Base-by-base conservation (phyloP, 768 basidiomycete species). In the Suillus fuscotomentosus region DNA sequence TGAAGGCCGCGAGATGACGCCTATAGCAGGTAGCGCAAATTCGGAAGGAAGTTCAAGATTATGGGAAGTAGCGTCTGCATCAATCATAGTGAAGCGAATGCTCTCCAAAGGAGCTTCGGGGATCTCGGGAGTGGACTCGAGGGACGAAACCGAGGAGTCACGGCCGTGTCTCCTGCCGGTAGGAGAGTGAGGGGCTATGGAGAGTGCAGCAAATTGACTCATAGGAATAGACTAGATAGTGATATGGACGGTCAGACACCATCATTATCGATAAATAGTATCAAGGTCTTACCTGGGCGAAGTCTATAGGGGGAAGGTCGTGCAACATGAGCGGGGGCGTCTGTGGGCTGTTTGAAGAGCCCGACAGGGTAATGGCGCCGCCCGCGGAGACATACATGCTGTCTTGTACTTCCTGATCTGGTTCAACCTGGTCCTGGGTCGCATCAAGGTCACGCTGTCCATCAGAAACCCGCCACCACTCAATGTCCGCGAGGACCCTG, bases 381-480 rank as follows among this genome's bases (percentile, higher is more conserved):
- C 72, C 65, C 8, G 63, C 67, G 53, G 70, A 65, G 61, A 66
- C 57, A 60, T 66, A 63, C 9, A 41, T 36, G 11, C 17, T 9
- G 34, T 62, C 61, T 54, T 63, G 54, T 14, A 57, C 68, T 62
- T 62, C 68, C 57, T 59, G 57, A 43, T 42, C 41, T 10, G 34
- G 50, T 48, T 71, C 68, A 43, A 73, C 71, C 22, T 64, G 75
- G 60, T 60, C 63, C 53, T 74, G 75, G 63, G 72, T 74, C 60
- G 72, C 69, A 72, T 80, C 81, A 69, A 73, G 76, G 67, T 77
- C 79, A 63, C 80, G 80, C 78, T 94, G 91, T 67, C 89, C 88
- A 65, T 88, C 90, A 67, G 84, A 79, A 68, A 93, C 91, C 70
- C 82, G 85, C 91, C 91, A 93, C 91, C 92, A 94, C 75, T 92